These are phyloP conservation scores for Puccinia novopanici DNA, from an alignment of 1,284 basidiomycete genomes.

Conservation along the genomic window DNA sequence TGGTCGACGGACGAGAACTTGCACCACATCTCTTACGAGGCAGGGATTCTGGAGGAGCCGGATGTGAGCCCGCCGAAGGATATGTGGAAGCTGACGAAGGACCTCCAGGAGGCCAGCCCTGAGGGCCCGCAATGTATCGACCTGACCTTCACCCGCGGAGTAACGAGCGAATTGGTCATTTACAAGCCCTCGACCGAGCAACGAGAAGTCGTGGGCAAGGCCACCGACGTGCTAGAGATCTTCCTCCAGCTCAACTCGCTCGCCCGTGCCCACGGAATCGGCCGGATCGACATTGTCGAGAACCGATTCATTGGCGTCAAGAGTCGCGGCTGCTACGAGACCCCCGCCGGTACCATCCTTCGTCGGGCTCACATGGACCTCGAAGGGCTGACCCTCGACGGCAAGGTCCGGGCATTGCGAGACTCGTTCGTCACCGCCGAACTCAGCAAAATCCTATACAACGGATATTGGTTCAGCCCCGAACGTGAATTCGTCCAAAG, in stretches of 20 bases:
- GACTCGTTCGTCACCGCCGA: constrained; percentile 93
- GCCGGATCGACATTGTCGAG: constrained; percentile 97
- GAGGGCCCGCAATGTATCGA: constrained; percentile 74
- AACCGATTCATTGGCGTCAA: constrained; percentile 99
- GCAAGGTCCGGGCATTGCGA: constrained; percentile 89
- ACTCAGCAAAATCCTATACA: constrained; percentile 89
- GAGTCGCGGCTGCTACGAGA: constrained; percentile 97
- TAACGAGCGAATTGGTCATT: constrained; percentile 54
- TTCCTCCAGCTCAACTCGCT: constrained; percentile 90
- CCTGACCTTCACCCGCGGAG: constrained; percentile 82
- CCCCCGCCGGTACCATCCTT: constrained; percentile 87
- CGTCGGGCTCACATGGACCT: constrained; percentile 93
- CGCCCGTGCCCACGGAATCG: constrained; percentile 90
- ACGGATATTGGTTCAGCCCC: constrained; percentile 85
- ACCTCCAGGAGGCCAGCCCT: constrained; percentile 77
- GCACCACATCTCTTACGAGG: constrained; percentile 99
- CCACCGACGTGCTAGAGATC: constrained; percentile 92
- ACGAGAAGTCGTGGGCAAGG: constrained; percentile 61
- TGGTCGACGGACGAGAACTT: constrained; percentile 98
- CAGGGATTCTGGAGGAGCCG: constrained; percentile 96
- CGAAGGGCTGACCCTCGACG: constrained; percentile 94
- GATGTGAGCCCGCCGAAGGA: constrained; percentile 91
- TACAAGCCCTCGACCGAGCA: constrained; percentile 55
- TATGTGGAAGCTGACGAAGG: constrained; percentile 98
- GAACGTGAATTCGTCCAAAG: constrained; percentile 92